Evolutionary conservation across 805 yeast genomes (phyloP).

Genomic region (Hanseniaspora lindneri): DNA sequence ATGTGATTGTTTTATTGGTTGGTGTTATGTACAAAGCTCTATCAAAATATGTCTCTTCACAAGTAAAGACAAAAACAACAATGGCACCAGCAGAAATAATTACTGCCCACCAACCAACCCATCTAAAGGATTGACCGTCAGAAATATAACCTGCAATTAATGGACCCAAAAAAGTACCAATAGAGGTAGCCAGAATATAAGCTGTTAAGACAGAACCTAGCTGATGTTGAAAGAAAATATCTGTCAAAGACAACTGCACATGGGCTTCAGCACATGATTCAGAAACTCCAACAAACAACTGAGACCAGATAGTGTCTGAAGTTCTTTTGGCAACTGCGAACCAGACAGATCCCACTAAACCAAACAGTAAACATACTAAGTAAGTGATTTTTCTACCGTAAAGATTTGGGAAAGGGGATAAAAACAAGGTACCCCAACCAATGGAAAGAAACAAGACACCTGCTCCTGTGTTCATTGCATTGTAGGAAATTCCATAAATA

Average conservation of each 20-base stretch:
- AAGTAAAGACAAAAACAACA: constrained; percentile 42
- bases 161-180: constrained; percentile 72
- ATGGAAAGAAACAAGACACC: constrained; percentile 66
- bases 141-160: constrained; percentile 62
- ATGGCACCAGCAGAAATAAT: constrained; percentile 53
- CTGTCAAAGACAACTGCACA: constrained; percentile 56
- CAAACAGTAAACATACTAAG: constrained; percentile 46
- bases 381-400: constrained; percentile 60
- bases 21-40: constrained; percentile 35
- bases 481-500: constrained; percentile 51
- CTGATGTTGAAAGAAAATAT: constrained; percentile 67
- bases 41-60: constrained; percentile 64
- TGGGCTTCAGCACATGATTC: constrained; percentile 71
- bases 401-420: constrained; percentile 57
- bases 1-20: constrained; percentile 19
- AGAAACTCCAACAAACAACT: constrained; percentile 65
- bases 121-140: constrained; percentile 48
- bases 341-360: constrained; percentile 60
- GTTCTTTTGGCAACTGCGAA: constrained; percentile 46
- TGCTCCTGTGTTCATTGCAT: constrained; percentile 67
- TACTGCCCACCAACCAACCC: constrained; percentile 65
- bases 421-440: constrained; percentile 49
- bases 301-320: constrained; percentile 62
- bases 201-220: constrained; percentile 59
- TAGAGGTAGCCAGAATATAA: constrained; percentile 61